Base-by-base conservation (phyloP, 2,329 filamentous ascomycete genomes). In the Cercospora janseana region DNA sequence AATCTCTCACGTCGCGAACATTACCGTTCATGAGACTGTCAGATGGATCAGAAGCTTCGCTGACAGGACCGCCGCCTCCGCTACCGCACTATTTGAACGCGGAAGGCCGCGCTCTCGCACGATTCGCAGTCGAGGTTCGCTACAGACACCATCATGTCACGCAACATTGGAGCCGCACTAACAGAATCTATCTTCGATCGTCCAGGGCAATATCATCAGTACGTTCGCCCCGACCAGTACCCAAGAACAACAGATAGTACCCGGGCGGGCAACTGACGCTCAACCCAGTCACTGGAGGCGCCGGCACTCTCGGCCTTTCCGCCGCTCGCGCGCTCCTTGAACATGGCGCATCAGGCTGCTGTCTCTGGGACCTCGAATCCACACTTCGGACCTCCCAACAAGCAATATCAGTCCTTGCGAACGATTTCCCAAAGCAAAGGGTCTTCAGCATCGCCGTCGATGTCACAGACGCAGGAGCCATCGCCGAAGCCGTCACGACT, bases 321-420 rank as follows among this genome's bases (percentile, higher is more conserved):
- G 75, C 78, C 21, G 78, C 78, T 1, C 70, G 75, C 37, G 84
- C 84, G 1, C 75, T 88, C 15, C 80, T 88, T 28, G 83, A 88
- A 66, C 85, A 88, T 61, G 85, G 85, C 6, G 70, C 81, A 2
- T 64, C 70, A 0, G 80, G 79, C 2, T 69, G 87, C 8, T 75
- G 75, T 32, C 74, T 88, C 23, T 79, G 85, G 62, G 84, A 87
- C 63, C 62, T 83, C 9, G 70, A 77, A 59, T 62, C 69, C 3
- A 70, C 75, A 2, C 55, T 68, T 3, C 60, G 60, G 23, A 67
- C 69, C 24, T 67, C 75, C 1, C 63, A 70, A 49, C 52, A 63
- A 4, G 66, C 72, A 20, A 73, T 84, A 42, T 59, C 70, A 2
- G 50, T 60, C 1, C 72, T 88, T 0, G 69, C 70, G 35, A 44